Base-by-base conservation (phyloP, 129 eudicot species). In the Centaurea solstitialis region DNA sequence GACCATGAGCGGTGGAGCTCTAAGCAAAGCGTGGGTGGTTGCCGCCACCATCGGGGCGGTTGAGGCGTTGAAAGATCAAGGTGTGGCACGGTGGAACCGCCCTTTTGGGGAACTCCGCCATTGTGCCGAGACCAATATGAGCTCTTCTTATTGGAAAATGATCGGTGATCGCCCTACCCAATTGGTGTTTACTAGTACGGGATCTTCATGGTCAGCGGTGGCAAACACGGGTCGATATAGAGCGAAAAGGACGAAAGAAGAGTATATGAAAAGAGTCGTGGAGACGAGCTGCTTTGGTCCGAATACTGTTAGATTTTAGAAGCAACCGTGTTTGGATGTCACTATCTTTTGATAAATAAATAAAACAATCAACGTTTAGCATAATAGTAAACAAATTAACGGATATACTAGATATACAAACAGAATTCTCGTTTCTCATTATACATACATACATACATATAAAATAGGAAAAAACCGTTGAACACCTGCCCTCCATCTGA, bases 21-120 rank as follows among this genome's bases (percentile, higher is more conserved):
- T 68, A 71, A 70, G 80, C 68, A 86, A 73, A 67, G 81, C 85
- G 0, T 86, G 83, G 88, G 79, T 83, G 22, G 88, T 81, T 35
- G 90, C 81, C 11, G 82, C 82, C 13, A 86, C 61, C 76, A 68
- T 85, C 3, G 87, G 91, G 43, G 68, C 80, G 72, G 88, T 83
- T 21, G 88, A 86, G 79, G 86, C 84, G n/a, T 69, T 81, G 28
- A 87, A 84, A 76, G 89, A 89, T 76, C 90, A 88, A 59, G 92
- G 92, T 4, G 77, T 87, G 24, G 80, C 88, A 18, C 85, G 91
- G 30, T 90, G 94, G 94, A 90, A 90, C 64, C 61, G 85, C 66
- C 84, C 94, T 62, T 28, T 87, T 9, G 79, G 87, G 68, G 62
- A 79, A 6, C 68, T 87, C 4, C 90, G 83, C 22, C 86, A 84